Conservation (phyloP, 352 stramenopile species). For the Pythium aquatile region DNA sequence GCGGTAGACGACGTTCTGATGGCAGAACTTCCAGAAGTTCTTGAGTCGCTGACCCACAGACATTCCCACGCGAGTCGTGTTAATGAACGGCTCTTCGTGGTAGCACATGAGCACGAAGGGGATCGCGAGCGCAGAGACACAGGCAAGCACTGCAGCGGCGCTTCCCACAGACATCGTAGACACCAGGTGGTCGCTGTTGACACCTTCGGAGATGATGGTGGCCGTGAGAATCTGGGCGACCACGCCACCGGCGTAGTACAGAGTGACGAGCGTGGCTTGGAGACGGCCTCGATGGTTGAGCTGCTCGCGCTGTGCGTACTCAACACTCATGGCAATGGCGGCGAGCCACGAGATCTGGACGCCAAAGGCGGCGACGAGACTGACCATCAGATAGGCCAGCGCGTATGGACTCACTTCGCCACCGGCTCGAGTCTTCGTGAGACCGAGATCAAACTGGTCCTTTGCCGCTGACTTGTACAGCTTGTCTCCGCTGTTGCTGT, state of each 20-base stretch:
- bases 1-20: conserved; percentile 23
- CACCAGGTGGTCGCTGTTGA: background rate
- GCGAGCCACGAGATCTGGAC: conserved; percentile 23
- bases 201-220: background rate
- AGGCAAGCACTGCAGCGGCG: background rate
- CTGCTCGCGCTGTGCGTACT: conserved; percentile 28
- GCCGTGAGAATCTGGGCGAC: conserved; percentile 1
- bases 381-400: conserved; percentile 8
- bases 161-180: conserved; percentile 6
- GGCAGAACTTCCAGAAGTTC: conserved; percentile 21
- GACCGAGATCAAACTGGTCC: background rate
- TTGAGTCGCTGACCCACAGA: conserved; percentile 1
- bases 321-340: conserved; percentile 14
- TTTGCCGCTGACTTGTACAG: background rate
- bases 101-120: conserved; percentile 7
- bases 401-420: background rate
- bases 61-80: background rate
- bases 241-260: conserved; percentile 14
- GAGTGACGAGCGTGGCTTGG: conserved; percentile 11
- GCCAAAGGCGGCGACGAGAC: conserved; percentile 6
- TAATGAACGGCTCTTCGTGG: conserved; percentile 2
- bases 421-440: background rate
- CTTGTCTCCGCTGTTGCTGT: background rate
- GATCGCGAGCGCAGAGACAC: background rate
- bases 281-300: conserved; percentile 15